Evolutionary conservation across 83 land plant genomes (phyloP).

Genomic region (Larix sibirica): DNA sequence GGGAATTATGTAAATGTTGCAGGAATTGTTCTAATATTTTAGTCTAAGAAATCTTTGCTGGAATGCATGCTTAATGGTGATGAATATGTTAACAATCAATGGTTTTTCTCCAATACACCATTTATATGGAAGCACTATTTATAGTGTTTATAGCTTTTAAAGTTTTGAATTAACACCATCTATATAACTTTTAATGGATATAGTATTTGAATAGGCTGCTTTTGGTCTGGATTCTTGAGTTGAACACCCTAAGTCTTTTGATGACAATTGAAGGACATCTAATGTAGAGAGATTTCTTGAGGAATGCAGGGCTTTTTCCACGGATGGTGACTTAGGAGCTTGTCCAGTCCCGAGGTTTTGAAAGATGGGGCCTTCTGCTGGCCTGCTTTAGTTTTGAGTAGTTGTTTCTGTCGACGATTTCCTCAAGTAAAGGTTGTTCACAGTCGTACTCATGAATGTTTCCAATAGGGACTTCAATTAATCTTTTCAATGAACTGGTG

Average conservation of each 20-base stretch:
- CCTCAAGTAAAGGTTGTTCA: neutral
- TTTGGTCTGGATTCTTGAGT: neutral
- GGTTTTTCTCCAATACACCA: neutral
- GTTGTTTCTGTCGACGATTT: neutral
- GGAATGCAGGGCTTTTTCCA: constrained; percentile 6
- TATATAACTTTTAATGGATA: neutral
- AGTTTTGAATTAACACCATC: neutral
- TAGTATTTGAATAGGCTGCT: neutral
- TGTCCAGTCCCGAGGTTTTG: neutral
- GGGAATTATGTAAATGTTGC: constrained; percentile 7
- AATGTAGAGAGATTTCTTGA: constrained; percentile 4
- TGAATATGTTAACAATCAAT: neutral
- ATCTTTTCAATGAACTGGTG: neutral
- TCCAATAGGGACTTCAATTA: neutral
- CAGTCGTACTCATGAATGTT: neutral
- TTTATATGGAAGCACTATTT: neutral
- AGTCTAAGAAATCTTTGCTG: neutral
- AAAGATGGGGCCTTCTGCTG: constrained; percentile 1
- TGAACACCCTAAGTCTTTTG: neutral
- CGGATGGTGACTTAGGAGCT: constrained; percentile 13
- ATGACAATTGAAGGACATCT: constrained; percentile 4
- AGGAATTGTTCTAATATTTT: neutral
- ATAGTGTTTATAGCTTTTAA: neutral
- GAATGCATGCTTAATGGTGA: neutral
- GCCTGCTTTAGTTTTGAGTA: constrained; percentile 1